Evolutionary conservation across 805 yeast genomes (phyloP), one percentile per base, ranked within the genome.

Genomic region (Saccharomycopsis fermentans): DNA sequence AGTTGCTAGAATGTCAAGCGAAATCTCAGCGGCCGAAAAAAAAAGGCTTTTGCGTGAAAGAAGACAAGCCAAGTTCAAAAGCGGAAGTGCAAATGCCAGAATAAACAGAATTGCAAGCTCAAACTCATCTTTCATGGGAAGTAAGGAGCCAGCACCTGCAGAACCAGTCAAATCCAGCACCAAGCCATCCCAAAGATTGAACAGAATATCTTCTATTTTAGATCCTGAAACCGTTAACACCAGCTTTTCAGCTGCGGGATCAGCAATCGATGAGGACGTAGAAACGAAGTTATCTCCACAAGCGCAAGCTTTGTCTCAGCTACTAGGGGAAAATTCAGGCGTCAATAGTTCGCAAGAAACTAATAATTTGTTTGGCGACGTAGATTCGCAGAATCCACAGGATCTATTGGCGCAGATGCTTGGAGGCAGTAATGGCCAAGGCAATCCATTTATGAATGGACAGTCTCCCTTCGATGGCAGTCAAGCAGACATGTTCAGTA

Each of bases 41-140:
- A 60, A 60, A 37, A 55, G 36, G 27, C 39, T 62, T 12, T 19
- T 62, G n/a, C 36, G 64, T 26, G 64, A 62, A 40, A 52, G 64
- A 39, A 52, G 64, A 55, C 63, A 60, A 55, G 62, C 62, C 24
- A 62, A 58, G 47, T 52, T 62, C 36, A 62, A 62, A 54, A 24
- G 37, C 14, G 37, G 35, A 4, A 52, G 54, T 9, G 60, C 48
- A 2, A 17, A 27, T 3, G 57, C 57, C 16, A 39, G 64, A 12
- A 54, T 62, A 53, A 55, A 57, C 24, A 57, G 60, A 37, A 62
- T 62, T 39, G 60, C 64, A 8, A 57, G 56, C 40, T 57, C 62
- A 1, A 62, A 59, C 19, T 59, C 62, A 8, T 59, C 64, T 8
- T 62, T 62, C 34, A 53, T 52, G 6, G 27, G 56, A 6, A 48